Percentiles rank a stretch among this genome's conserved stretches.
phyloP scores from a whole-genome alignment of 768 basidiomycete species.

The Panaeolus papilionaceus region DNA sequence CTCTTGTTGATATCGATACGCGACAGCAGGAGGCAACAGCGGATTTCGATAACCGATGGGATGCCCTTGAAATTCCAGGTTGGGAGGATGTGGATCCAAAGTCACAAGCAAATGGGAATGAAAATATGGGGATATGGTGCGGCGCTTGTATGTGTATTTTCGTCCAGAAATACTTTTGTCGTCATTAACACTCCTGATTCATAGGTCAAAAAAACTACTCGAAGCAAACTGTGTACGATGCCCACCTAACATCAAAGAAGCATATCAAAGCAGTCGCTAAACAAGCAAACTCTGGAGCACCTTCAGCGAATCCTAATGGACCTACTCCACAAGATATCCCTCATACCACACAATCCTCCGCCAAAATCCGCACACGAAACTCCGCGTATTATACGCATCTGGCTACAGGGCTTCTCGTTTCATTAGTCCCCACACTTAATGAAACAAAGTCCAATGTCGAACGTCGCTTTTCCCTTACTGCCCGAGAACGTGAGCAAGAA shows the following conservation, averaged over 20 bases:
- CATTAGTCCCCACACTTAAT: constrained; percentile 69
- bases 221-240: constrained; percentile 97
- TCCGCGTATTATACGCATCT: constrained; percentile 79
- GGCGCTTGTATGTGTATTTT: constrained; percentile 73
- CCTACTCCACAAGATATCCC: constrained; percentile 34
- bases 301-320: constrained; percentile 67
- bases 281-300: constrained; percentile 56
- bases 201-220: constrained; percentile 93
- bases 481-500: constrained; percentile 97
- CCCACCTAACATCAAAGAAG: constrained; percentile 94
- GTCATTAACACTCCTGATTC: constrained; percentile 11
- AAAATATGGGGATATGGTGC: constrained; percentile 85
- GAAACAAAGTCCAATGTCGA: constrained; percentile 98
- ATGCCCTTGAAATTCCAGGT: constrained; percentile 70
- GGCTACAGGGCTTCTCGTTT: constrained; percentile 66
- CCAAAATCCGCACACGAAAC: constrained; percentile 59
- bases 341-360: constrained; percentile 40
- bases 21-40: constrained; percentile 67
- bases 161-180: constrained; percentile 19
- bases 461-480: constrained; percentile 94
- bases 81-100: constrained; percentile 72
- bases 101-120: constrained; percentile 48
- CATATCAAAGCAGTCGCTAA: constrained; percentile 91
- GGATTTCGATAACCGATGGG: constrained; percentile 86
- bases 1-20: constrained; percentile 76